Evolutionary conservation across 2,329 filamentous ascomycete species (phyloP).

Genomic region (Fusarium robinianum): DNA sequence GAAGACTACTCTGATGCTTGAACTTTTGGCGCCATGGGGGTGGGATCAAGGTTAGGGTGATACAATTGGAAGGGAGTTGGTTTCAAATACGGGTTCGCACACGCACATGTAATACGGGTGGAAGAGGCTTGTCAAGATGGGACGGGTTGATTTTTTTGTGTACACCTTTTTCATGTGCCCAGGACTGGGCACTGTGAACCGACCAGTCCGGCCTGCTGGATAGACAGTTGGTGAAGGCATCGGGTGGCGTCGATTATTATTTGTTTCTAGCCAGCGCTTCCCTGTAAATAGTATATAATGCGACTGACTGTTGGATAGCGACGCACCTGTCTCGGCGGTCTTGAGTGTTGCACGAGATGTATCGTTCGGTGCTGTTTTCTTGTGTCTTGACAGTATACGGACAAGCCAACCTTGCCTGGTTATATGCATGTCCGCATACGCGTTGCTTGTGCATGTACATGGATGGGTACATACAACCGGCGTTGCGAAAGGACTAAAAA

Average conservation of each 20-base stretch:
- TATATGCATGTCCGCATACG: no score
- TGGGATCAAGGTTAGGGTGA: conserved; percentile 19
- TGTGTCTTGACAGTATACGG: no score
- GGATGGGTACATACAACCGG: no score
- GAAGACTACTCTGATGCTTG: conserved; percentile 60
- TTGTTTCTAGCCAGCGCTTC: conserved; percentile 20
- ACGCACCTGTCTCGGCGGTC: no score
- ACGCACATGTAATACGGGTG: conserved; percentile 36
- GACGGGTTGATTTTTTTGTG: conserved; percentile 20
- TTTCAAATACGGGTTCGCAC: conserved; percentile 25
- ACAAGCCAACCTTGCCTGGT: no score
- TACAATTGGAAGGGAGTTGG: conserved; percentile 30
- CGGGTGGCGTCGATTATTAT: conserved; percentile 24
- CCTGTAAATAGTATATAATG: conserved; percentile 32
- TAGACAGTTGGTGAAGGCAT: conserved; percentile 30
- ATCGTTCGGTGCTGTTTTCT: no score
- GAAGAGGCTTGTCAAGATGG: conserved; percentile 23
- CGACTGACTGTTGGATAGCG: conserved; percentile 5
- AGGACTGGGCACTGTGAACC: conserved; percentile 15
- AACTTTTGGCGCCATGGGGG: conserved; percentile 22
- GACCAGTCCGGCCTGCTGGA: conserved; percentile 25
- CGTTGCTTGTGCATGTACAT: no score
- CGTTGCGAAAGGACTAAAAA: no score
- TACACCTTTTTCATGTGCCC: conserved; percentile 24
- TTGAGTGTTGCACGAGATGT: not conserved